Conservation (phyloP, 1,284 basidiomycete genomes). For the Flammula alnicola region DNA sequence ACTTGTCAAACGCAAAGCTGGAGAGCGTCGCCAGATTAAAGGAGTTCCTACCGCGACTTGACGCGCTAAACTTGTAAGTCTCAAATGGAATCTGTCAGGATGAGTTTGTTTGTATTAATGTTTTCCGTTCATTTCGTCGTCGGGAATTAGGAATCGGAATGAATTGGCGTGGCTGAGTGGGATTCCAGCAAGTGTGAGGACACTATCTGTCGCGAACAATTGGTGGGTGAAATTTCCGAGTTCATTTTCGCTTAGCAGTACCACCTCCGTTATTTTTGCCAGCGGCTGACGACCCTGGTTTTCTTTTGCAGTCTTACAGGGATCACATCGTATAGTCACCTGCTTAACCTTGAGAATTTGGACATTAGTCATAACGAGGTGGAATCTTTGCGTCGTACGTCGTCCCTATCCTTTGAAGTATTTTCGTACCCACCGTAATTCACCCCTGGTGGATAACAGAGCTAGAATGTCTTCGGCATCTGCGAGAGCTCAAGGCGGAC, state of each 20-base stretch:
- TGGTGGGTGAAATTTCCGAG: constrained; percentile 45
- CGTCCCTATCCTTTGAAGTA: constrained; percentile 17
- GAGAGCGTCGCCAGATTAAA: constrained; percentile 93
- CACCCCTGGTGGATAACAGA: constrained; percentile 59
- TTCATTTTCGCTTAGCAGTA: constrained; percentile 13
- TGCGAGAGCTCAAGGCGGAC: constrained; percentile 90
- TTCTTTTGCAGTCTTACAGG: constrained; percentile 76
- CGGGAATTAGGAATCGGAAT: constrained; percentile 82
- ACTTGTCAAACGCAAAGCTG: constrained; percentile 79
- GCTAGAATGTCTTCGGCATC: constrained; percentile 81
- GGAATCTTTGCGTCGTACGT: constrained; percentile 85
- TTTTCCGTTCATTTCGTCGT: constrained; percentile 17
- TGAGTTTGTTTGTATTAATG: constrained; percentile 5
- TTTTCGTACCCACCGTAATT: too few relatives aligned
- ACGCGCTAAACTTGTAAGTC: constrained; percentile 79
- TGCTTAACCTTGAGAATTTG: constrained; percentile 85
- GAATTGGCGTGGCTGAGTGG: constrained; percentile 88
- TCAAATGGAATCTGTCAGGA: constrained; percentile 11
- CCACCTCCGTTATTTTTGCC: constrained; percentile 12
- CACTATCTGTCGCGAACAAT: constrained; percentile 82
- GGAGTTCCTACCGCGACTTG: constrained; percentile 90
- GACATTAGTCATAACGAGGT: constrained; percentile 93
- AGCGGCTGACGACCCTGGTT: constrained; percentile 10
- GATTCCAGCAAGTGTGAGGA: constrained; percentile 77
- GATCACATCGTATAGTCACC: constrained; percentile 88